Evolutionary conservation across 441 rosid species (phyloP), one percentile per base, ranked within the genome.

Genomic region (Monsonia emarginata): DNA sequence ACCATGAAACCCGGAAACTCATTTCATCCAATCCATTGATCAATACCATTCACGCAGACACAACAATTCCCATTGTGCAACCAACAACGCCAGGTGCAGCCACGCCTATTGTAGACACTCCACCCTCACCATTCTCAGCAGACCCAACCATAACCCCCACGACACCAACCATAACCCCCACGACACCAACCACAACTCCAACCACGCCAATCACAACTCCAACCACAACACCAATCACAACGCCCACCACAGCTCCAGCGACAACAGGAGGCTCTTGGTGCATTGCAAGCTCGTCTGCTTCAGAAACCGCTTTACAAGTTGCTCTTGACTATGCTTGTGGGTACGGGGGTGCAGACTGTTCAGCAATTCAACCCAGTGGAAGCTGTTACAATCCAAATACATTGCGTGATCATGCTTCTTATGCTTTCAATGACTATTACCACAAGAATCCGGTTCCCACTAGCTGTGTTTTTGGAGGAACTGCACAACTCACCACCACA

Each of bases 261-360:
- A 66, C 89, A 67, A 69, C 85, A 57, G 78, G 91, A 3, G 93
- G 94, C 6, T 64, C 74, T 54, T 91, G 91, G 95, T 95, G 99
- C 30, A 77, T 89, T 66, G 90, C 97, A 3, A 95, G 79, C 56
- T 83, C 90, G 46, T 72, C 73, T 61, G 89, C 99, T 65, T 85
- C 96, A 0, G 61, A 81, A 54, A 91, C 96, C 28, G 82, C 93
- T 36, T 76, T 95, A 52, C 98, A 95, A 71, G 97, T 95, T 38
- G 98, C 97, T 65, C 78, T 95, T 42, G 99, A 95, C 78, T 95
- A 89, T 34, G 98, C 98, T 26, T 91, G 99, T 28, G 98, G 99
- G 40, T 88, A 84, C 34, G 96, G 97, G 52, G 98, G 93, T 22
- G 85, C 98, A 32, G 99, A 91, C 72, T 91, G 99, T 80, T 85